Evolutionary conservation across 208 protist genomes (phyloP).

Genomic region (Crithidia sp.): DNA sequence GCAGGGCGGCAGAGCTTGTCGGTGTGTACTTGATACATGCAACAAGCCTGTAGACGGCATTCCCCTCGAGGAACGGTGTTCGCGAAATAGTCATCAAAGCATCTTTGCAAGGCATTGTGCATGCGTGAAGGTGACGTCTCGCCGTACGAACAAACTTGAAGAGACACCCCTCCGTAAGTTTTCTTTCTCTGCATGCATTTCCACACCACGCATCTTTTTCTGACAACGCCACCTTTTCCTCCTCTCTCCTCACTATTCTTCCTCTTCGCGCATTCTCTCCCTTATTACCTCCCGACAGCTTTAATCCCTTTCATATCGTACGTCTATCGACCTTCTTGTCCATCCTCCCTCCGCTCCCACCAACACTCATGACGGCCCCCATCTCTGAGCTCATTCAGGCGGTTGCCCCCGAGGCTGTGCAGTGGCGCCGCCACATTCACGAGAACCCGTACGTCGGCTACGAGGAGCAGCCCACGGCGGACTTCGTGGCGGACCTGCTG

Average conservation of each 20-base stretch:
- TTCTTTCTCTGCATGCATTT: too few species aligned
- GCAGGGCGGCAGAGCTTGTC: too few species aligned
- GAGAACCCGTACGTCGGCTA: constrained; percentile 58
- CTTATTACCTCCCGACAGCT: background rate
- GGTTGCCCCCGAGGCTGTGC: constrained; percentile 50
- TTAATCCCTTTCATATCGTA: background rate
- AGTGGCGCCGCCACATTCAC: constrained; percentile 82
- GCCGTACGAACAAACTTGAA: too few species aligned
- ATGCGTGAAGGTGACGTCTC: too few species aligned
- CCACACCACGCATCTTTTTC: too few species aligned
- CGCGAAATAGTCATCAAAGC: too few species aligned
- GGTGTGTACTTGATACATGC: too few species aligned
- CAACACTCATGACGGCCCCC: constrained; percentile 15
- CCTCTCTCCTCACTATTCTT: background rate
- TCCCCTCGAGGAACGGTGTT: too few species aligned
- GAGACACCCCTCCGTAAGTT: too few species aligned
- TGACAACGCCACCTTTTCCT: too few species aligned
- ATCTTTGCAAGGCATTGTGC: too few species aligned
- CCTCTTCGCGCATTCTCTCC: background rate
- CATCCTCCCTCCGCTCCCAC: constrained; percentile 3
- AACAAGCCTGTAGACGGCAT: too few species aligned
- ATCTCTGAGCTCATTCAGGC: constrained; percentile 30
- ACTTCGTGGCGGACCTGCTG: constrained; percentile 65
- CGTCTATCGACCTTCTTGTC: background rate
- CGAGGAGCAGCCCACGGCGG: constrained; percentile 71